Evolutionary conservation across 1,139 yeast species (phyloP).

Genomic region (Blastobotrys aristatus): DNA sequence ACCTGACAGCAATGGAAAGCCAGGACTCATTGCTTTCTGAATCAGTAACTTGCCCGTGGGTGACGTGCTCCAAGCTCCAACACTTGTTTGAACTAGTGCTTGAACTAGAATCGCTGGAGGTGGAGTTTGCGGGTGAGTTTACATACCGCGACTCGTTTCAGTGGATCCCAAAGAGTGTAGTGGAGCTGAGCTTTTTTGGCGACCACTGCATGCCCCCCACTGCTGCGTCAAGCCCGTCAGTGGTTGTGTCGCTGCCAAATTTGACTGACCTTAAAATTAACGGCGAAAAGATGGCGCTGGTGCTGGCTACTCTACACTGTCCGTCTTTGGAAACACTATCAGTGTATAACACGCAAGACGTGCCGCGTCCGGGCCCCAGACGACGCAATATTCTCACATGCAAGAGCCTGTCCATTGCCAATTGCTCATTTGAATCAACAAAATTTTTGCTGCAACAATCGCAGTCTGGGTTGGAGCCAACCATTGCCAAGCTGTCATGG

Average conservation of each 20-base stretch:
- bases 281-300: background rate
- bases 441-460: background rate
- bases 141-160: background rate
- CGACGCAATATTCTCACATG: background rate
- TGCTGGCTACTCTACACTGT: background rate
- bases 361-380: background rate
- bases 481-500: background rate
- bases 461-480: background rate
- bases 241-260: background rate
- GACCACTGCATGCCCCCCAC: background rate
- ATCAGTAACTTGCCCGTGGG: background rate
- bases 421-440: background rate
- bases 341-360: background rate
- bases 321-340: background rate
- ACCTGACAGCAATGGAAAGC: background rate
- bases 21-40: background rate
- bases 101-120: background rate
- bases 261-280: background rate
- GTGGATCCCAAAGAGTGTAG: constrained; percentile 1
- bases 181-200: background rate
- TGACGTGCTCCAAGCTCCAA: background rate
- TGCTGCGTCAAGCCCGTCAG: background rate
- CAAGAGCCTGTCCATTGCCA: background rate
- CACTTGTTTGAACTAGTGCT: background rate
- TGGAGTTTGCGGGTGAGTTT: background rate